Evolutionary conservation across 768 basidiomycete genomes (phyloP).

Genomic region (Rhodosporidiobolus sp.): DNA sequence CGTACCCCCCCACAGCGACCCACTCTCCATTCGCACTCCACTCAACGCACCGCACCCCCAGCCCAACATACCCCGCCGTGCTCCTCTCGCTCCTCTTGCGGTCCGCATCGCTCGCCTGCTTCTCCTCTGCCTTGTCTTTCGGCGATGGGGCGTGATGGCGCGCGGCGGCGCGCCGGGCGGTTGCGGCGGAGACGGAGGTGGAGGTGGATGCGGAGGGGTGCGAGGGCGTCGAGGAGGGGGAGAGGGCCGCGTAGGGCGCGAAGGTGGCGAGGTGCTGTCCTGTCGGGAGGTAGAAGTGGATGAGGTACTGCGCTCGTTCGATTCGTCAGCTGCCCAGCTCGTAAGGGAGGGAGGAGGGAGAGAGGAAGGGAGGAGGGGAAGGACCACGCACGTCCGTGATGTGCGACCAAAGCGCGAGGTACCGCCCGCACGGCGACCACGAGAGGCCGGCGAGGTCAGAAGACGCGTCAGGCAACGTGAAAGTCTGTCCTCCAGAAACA

Average conservation of each 20-base stretch:
- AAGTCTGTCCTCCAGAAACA: constrained; percentile 43
- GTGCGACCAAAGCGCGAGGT: constrained; percentile 48
- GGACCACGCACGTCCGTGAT: constrained; percentile 45
- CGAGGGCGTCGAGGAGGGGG: constrained; percentile 26
- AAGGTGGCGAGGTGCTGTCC: constrained; percentile 47
- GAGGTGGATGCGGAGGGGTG: not conserved
- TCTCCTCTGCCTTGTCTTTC: not conserved
- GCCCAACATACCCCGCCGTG: constrained; percentile 27
- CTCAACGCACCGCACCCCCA: constrained; percentile 40
- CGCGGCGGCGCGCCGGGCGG: not conserved
- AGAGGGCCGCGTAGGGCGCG: constrained; percentile 37
- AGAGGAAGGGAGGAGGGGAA: not conserved
- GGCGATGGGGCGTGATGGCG: not conserved
- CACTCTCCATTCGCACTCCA: constrained; percentile 39
- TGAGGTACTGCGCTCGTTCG: constrained; percentile 42
- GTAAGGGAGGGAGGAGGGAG: not conserved
- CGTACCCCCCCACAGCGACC: constrained; percentile 41
- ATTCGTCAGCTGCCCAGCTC: not conserved
- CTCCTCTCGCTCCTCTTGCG: constrained; percentile 3
- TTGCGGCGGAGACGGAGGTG: not conserved
- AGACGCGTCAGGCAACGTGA: constrained; percentile 47
- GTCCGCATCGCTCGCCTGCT: not conserved
- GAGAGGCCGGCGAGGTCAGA: constrained; percentile 47
- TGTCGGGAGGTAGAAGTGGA: constrained; percentile 48
- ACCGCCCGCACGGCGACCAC: constrained; percentile 50